Evolutionary conservation across 106 monocot genomes (phyloP), one percentile per base, ranked within the genome.

Genomic region (Dioscorea alata): DNA sequence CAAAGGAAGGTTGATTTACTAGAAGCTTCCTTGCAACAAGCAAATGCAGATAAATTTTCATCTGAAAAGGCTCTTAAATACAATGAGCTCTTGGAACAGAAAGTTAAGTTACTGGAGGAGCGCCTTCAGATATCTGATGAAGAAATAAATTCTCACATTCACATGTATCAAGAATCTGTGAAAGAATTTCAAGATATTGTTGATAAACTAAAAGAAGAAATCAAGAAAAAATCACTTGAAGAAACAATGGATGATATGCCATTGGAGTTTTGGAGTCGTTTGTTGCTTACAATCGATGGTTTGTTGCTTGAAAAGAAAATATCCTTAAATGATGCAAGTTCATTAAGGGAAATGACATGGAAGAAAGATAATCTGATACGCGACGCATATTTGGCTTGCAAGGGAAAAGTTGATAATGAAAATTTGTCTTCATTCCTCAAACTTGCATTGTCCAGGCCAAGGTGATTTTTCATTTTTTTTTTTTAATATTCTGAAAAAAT

Each of bases 221-320:
- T 16, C 50, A 76, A 81, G 65, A 83, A 57, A 69, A 72, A 34
- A 33, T 69, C 73, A 53, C 33, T 54, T 57, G 79, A 64, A 69
- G 71, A 57, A 62, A 18, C 73, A 57, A 34, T 33, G 9, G 74
- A 90, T 48, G 79, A 86, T 75, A 78, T 88, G 85, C 79, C 95
- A 23, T 78, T 66, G 75, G 81, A 80, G 48, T 86, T 95, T 51
- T 95, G 95, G 95, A 95, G 95, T 72, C 73, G 33, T 33, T 76
- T 95, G 35, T 66, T 83, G 61, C 81, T 95, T 49, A 73, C 69
- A 33, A 59, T 95, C 76, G 95, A 95, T 73, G 75, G 83, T 49
- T 95, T 86, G 91, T 82, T 88, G 19, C 85, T 95, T 76, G 91
- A 95, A 72, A 95, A 95, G 81, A 95, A 84, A 76, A 82, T 95